Base-by-base conservation (phyloP, 2,329 filamentous ascomycete genomes). In the Elsinoe batatas region DNA sequence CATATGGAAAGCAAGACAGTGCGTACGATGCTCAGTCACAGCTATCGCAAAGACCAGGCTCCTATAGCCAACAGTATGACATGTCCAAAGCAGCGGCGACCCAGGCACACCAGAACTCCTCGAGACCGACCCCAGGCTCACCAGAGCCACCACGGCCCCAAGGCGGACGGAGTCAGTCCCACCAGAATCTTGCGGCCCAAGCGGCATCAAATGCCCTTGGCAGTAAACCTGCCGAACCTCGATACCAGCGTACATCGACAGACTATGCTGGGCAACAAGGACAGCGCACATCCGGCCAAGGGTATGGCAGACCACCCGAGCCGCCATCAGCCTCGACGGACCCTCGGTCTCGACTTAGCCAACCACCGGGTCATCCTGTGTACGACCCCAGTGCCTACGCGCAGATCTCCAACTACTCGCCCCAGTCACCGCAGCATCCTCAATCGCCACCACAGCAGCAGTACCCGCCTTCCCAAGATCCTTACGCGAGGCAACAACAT, bases 321-420 rank as follows among this genome's bases (percentile, higher is more conserved):
- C 50, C 62, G 63, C 57, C 63, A 64, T 50, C 57, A 10, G 44
- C 51, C 3, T 30, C 59, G 57, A 40, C 56, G 57, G 15, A 53
- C 63, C 62, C 61, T 63, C 56, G 61, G 68, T 18, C 71, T 3
- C 18, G 53, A 37, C 38, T 72, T 53, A 66, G 70, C 53, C 74
- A 72, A 56, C 72, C 71, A 47, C 73, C 75, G 18, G 68, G 72
- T 57, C 76, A 79, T 61, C 75, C 82, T 38, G 82, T 81, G 62
- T 93, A 93, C 68, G 88, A 93, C 67, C 88, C 88, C 26, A 82
- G 81, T 20, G 84, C 85, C 60, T 93, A 91, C 67, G 85, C 84
- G 58, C 69, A 71, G 51, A 72, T 74, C 33, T 67, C 66, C 50
- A 64, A 62, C 35, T 70, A 71, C 59, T 62, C 68, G 60, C 63